Evolutionary conservation across 768 basidiomycete species (phyloP).

Genomic region (Leccinum ochraceum): DNA sequence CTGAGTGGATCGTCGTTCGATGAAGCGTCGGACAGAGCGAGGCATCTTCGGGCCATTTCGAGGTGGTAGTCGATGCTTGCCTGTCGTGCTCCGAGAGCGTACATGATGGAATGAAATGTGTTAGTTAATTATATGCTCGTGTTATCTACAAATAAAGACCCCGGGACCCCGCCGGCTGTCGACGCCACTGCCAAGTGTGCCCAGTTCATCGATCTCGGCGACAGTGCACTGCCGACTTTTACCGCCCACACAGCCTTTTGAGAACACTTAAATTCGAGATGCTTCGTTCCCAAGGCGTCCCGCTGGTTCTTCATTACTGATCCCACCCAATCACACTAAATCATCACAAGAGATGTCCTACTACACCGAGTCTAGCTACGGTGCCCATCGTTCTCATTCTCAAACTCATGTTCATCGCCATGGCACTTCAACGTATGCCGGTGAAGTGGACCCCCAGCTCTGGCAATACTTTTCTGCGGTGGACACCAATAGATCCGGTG

Average conservation of each 20-base stretch:
- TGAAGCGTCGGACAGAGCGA: neutral
- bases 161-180: slow-evolving; percentile 7
- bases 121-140: neutral
- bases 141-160: no score
- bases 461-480: slow-evolving; percentile 77
- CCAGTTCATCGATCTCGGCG: neutral
- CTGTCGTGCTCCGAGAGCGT: slow-evolving; percentile 15
- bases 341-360: slow-evolving; percentile 24
- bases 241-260: slow-evolving; percentile 21
- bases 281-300: slow-evolving; percentile 11
- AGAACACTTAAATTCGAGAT: slow-evolving; percentile 11
- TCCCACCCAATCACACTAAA: neutral
- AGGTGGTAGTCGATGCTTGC: slow-evolving; percentile 24
- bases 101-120: slow-evolving; percentile 1
- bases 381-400: slow-evolving; percentile 15
- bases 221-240: neutral
- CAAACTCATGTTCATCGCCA: slow-evolving; percentile 7
- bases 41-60: slow-evolving; percentile 18
- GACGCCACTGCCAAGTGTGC: neutral
- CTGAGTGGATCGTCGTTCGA: slow-evolving; percentile 1
- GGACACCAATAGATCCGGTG: slow-evolving; percentile 50
- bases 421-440: slow-evolving; percentile 32
- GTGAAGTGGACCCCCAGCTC: slow-evolving; percentile 70
- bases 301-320: slow-evolving; percentile 2
- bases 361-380: slow-evolving; percentile 18